Base-by-base conservation (phyloP, 495 filamentous ascomycete species). In the Annulohypoxylon stygium region DNA sequence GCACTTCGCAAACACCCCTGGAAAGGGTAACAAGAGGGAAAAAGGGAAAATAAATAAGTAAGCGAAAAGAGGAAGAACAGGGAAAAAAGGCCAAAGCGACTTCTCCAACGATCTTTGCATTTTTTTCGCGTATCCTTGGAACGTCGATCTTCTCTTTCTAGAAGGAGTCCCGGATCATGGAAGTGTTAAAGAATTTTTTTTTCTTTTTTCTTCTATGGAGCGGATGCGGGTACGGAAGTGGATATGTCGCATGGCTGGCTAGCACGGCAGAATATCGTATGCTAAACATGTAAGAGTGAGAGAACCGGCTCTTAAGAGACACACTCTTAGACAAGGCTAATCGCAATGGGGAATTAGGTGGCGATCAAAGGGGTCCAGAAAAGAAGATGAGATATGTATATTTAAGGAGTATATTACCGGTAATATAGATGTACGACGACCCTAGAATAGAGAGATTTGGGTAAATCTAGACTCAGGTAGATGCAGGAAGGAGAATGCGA, bases 391-490 rank as follows among this genome's bases (percentile, higher is more conserved):
- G 5, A 26, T 53, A 14, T 26, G 50, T 54, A 26, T 23, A 23
- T 23, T 12, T 47, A 55, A 59, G 37, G 60, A 69, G 34, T 62
- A 69, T 70, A 70, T 18, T 51, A 47, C 4, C 4, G 4, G 48
- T 51, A 51, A 51, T 51, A 51, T 51, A 23, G 16, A 51, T 51
- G 48, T 51, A 51, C 48, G 48, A 16, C 43, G 16, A 39, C 48
- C 36, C 23, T 65, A 30, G 25, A 26, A 25, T 37, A 11, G 60
- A 54, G n/a, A 53, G 11, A 39, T 20, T 59, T 50, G 50, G 36
- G 50, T 62, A 64, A 37, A 67, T 74, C 67, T 74, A 70, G 71
- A 66, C 71, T 74, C 62, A 62, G 62, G 36, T 45, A 51, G 33
- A 70, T 70, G 67, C 62, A 67, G 71, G 43, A 59, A 62, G 53